phyloP scores from a whole-genome alignment of 352 stramenopile species.

The Phytopythium kandeliae region DNA sequence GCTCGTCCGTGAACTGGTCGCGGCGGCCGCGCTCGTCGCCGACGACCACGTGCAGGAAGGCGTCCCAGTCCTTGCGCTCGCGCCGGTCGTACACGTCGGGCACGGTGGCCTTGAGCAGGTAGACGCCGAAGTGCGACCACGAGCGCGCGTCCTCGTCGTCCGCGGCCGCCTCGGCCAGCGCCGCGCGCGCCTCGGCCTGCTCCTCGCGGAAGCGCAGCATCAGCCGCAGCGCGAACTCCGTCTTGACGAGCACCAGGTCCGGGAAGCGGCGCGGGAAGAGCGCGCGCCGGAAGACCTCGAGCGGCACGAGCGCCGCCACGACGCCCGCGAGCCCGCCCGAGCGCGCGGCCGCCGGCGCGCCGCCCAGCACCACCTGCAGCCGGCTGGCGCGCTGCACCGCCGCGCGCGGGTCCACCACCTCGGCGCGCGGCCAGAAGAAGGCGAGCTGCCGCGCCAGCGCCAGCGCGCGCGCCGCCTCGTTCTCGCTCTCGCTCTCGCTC shows the following conservation, averaged over 20 bases:
- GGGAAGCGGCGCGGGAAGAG: constrained; percentile 42
- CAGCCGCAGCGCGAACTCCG: constrained; percentile 49
- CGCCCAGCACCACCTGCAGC: constrained; percentile 34
- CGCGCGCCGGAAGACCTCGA: constrained; percentile 23
- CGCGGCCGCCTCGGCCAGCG: background rate
- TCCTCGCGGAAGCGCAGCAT: constrained; percentile 50
- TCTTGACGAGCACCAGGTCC: constrained; percentile 61
- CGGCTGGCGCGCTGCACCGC: constrained; percentile 31
- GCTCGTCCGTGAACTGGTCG: constrained; percentile 59
- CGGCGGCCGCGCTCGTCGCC: constrained; percentile 40
- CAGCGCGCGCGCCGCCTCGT: constrained; percentile 22
- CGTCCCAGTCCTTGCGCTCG: constrained; percentile 64
- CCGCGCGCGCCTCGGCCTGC: constrained; percentile 38
- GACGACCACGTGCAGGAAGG: constrained; percentile 66
- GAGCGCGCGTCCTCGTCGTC: constrained; percentile 18
- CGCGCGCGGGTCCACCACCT: constrained; percentile 25
- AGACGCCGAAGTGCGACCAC: constrained; percentile 53
- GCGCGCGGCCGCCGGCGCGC: constrained; percentile 11
- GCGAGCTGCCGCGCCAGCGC: constrained; percentile 32
- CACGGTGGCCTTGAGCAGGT: constrained; percentile 48
- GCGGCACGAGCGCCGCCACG: constrained; percentile 24
- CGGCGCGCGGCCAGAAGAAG: constrained; percentile 49
- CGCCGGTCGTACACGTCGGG: constrained; percentile 56
- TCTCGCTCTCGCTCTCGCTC: no score
- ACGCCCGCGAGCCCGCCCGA: constrained; percentile 18